Evolutionary conservation across 768 basidiomycete species (phyloP).

Genomic region (Podaxis sp.): DNA sequence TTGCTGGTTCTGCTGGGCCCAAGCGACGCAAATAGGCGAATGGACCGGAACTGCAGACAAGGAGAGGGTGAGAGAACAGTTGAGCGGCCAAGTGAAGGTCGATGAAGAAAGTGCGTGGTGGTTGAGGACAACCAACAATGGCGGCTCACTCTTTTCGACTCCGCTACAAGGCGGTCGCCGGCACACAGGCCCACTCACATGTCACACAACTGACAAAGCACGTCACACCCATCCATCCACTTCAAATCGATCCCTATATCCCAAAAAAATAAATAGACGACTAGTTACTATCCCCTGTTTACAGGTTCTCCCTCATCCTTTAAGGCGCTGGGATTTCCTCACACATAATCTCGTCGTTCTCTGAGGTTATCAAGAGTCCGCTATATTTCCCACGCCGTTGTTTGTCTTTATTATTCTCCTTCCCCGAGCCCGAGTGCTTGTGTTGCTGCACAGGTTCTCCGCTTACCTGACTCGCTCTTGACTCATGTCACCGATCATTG

Average conservation of each 20-base stretch:
- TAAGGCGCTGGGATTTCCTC: not conserved
- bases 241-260: not conserved
- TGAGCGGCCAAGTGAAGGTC: conserved; percentile 22
- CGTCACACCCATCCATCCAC: not conserved
- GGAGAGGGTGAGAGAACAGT: conserved; percentile 20
- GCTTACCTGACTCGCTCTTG: conserved; percentile 2
- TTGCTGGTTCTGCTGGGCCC: conserved; percentile 18
- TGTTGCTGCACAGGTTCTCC: not conserved
- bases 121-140: conserved; percentile 46
- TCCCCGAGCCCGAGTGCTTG: conserved; percentile 7
- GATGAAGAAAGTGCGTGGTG: conserved; percentile 34
- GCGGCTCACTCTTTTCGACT: conserved; percentile 32
- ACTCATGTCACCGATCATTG: not conserved
- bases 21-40: conserved; percentile 14
- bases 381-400: not conserved
- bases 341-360: not conserved
- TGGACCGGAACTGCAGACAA: conserved; percentile 20
- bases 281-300: not conserved
- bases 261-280: not conserved
- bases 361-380: not conserved
- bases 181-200: conserved; percentile 4
- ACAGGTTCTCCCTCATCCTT: not conserved
- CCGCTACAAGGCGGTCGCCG: conserved; percentile 38
- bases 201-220: conserved; percentile 9
- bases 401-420: conserved; percentile 9